phyloP scores from a whole-genome alignment of 192 early-diverging fungal species.

The Podila clonocystis region DNA sequence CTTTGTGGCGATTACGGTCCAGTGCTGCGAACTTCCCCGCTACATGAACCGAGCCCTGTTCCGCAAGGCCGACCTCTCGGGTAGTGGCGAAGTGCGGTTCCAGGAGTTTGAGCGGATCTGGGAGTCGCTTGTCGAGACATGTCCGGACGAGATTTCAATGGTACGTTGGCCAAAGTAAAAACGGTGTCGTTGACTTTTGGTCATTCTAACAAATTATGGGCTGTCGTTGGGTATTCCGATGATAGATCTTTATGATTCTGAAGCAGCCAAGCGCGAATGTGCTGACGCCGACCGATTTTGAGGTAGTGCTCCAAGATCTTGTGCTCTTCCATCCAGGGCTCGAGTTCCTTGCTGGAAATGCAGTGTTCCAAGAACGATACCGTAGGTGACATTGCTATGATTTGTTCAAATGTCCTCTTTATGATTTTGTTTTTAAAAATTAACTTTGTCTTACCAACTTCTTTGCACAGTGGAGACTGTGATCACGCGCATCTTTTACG shows the following conservation, averaged over 20 bases:
- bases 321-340: slow-evolving; percentile 88
- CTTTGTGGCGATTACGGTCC: slow-evolving; percentile 58
- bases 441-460: too few species aligned
- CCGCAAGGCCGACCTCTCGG: slow-evolving; percentile 40
- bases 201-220: background rate
- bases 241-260: slow-evolving; percentile 68
- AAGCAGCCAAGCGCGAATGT: slow-evolving; percentile 52
- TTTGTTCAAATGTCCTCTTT: background rate
- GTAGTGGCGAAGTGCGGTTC: slow-evolving; percentile 22
- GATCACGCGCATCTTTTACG: slow-evolving; percentile 87
- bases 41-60: slow-evolving; percentile 78
- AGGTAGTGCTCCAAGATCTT: slow-evolving; percentile 82
- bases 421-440: slow-evolving; percentile 1
- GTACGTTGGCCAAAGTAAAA: slow-evolving; percentile 11
- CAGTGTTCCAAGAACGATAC: slow-evolving; percentile 88
- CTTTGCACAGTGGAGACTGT: slow-evolving; percentile 82
- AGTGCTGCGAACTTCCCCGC: slow-evolving; percentile 69
- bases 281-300: slow-evolving; percentile 74
- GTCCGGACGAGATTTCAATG: slow-evolving; percentile 54
- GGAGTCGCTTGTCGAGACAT: slow-evolving; percentile 25
- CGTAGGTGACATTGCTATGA: slow-evolving; percentile 54
- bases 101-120: slow-evolving; percentile 45
- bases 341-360: slow-evolving; percentile 82
- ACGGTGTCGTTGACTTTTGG: too few species aligned
- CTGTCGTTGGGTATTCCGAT: slow-evolving; percentile 4